A percentile compares a stretch with the other conserved stretches of the same genome.
Conservation (phyloP, 257 asterid genomes). For the Salvia miltiorrhiza region DNA sequence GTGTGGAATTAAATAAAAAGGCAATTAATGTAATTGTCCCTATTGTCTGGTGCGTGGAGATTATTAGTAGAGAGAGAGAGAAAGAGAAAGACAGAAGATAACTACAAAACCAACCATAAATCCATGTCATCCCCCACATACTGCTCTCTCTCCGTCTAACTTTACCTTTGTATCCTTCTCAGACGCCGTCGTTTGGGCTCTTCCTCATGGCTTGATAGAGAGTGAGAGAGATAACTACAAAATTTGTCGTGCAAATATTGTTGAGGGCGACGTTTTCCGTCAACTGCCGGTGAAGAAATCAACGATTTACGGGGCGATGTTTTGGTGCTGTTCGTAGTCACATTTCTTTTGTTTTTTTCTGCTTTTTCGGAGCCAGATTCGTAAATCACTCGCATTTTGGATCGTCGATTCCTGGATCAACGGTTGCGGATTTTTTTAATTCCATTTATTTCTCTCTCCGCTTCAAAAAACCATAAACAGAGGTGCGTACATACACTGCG, state of each 20-base stretch:
- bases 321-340: neutral
- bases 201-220: conserved; percentile 9
- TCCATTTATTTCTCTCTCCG: neutral
- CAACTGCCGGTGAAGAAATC: conserved; percentile 12
- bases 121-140: conserved; percentile 31
- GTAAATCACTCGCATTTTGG: conserved; percentile 12
- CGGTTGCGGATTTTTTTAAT: neutral
- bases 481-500: neutral
- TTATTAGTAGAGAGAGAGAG: conserved; percentile 22
- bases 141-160: conserved; percentile 13
- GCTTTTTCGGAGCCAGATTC: conserved; percentile 18
- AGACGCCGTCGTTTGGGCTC: conserved; percentile 28
- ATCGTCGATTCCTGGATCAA: conserved; percentile 5
- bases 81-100: conserved; percentile 17
- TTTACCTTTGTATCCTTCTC: conserved; percentile 21
- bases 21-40: conserved; percentile 35
- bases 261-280: conserved; percentile 15
- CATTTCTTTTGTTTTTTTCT: neutral
- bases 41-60: conserved; percentile 29
- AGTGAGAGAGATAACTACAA: neutral
- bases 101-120: conserved; percentile 39
- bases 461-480: neutral
- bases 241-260: neutral
- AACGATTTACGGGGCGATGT: conserved; percentile 23
- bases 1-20: conserved; percentile 5